These are phyloP conservation scores for Saccharomyces pastorianus DNA, from an alignment of 1,139 yeast genomes.

Conservation along the genomic window DNA sequence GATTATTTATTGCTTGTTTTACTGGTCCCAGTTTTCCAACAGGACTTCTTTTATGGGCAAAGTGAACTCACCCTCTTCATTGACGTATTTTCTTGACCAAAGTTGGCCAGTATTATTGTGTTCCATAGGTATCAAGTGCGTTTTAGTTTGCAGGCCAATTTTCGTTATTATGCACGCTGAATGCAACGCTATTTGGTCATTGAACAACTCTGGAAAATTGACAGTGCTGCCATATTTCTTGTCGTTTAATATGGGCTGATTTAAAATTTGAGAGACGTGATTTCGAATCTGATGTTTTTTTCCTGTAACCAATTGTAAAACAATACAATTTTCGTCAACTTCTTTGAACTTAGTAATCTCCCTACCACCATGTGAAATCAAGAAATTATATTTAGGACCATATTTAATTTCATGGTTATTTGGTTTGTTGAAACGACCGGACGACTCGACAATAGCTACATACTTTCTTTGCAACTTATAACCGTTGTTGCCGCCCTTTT, in stretches of 20 bases:
- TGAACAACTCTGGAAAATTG: slow-evolving; percentile 4
- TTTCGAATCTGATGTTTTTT: slow-evolving; percentile 40
- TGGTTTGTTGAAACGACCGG: background rate
- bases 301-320: slow-evolving; percentile 38
- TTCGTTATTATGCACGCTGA: slow-evolving; percentile 25
- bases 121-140: slow-evolving; percentile 17
- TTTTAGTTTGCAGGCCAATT: slow-evolving; percentile 17
- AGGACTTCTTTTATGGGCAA: background rate
- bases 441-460: slow-evolving; percentile 19
- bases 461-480: slow-evolving; percentile 26
- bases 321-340: slow-evolving; percentile 22
- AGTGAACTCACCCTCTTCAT: background rate
- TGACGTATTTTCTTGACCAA: background rate
- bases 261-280: slow-evolving; percentile 27
- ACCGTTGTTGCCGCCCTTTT: slow-evolving; percentile 32
- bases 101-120: background rate
- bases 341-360: slow-evolving; percentile 14
- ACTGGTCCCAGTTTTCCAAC: background rate
- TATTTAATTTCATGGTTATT: slow-evolving; percentile 1
- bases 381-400: slow-evolving; percentile 10
- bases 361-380: background rate
- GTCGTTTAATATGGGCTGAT: slow-evolving; percentile 29
- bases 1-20: background rate
- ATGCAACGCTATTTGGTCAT: slow-evolving; percentile 29
- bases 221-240: slow-evolving; percentile 24